phyloP scores from a whole-genome alignment of 345 rosid species.

The Corymbia maculata region DNA sequence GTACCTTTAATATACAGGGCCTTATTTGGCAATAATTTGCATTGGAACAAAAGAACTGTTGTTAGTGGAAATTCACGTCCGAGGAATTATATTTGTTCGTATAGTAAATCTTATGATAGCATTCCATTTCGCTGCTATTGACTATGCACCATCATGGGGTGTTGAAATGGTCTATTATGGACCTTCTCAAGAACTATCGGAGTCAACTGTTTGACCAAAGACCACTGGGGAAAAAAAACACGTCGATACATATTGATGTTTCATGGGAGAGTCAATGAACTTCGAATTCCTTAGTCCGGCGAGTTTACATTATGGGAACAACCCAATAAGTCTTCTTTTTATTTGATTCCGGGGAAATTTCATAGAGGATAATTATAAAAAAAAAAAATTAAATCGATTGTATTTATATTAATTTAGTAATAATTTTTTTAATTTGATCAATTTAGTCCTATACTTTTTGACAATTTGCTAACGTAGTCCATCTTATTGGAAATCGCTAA shows the following conservation, averaged over 20 bases:
- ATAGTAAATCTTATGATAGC: neutral
- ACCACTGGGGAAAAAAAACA: neutral
- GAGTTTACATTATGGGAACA: neutral
- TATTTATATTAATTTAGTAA: neutral
- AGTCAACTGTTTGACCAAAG: neutral
- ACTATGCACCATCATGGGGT: neutral
- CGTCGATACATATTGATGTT: neutral
- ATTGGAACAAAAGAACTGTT: neutral
- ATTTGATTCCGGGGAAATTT: neutral
- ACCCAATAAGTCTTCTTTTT: too few relatives aligned
- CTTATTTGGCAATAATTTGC: neutral
- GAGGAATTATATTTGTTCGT: neutral
- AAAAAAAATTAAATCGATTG: rapidly evolving
- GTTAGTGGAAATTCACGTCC: neutral
- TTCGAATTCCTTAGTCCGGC: neutral
- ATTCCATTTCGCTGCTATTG: neutral
- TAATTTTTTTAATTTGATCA: neutral
- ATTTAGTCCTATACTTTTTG: rapidly evolving
- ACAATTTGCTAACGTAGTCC: too few relatives aligned
- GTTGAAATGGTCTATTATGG: neutral
- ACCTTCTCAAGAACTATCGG: neutral
- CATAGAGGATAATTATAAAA: neutral
- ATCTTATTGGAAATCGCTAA: too few relatives aligned
- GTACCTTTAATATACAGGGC: neutral
- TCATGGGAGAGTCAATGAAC: neutral